A percentile compares a stretch with the other conserved stretches of the same genome.
These are phyloP conservation scores for Termitomyces sp. DNA, from an alignment of 768 basidiomycete genomes.

Conservation along the genomic window DNA sequence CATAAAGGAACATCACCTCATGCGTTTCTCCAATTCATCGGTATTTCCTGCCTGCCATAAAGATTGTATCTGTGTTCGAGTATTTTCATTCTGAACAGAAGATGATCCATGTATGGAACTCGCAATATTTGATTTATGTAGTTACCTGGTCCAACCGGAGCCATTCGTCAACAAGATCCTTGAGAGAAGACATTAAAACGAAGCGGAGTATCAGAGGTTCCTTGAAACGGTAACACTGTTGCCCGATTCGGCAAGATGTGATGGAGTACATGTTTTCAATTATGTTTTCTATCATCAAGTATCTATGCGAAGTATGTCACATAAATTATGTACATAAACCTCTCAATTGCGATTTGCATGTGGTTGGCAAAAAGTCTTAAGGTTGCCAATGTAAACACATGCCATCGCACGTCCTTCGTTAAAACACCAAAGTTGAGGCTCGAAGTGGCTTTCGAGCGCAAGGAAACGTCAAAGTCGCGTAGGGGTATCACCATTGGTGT, in stretches of 20 bases:
- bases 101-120: not conserved
- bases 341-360: not conserved
- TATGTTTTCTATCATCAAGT: conserved; percentile 6
- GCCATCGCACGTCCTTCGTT: not conserved
- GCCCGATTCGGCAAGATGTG: not conserved
- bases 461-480: conserved; percentile 15
- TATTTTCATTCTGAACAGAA: conserved; percentile 39
- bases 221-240: not conserved
- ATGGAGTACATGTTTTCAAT: not conserved
- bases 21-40: conserved; percentile 46
- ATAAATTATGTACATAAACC: conserved; percentile 5
- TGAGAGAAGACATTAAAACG: conserved; percentile 20
- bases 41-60: conserved; percentile 37
- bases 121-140: not conserved
- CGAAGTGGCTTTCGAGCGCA: not conserved
- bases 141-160: conserved; percentile 29
- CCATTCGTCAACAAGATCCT: conserved; percentile 34
- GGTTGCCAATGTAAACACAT: not conserved
- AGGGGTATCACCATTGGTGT: conserved; percentile 20
- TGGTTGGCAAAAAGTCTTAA: not conserved
- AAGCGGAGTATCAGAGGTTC: not conserved
- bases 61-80: conserved; percentile 40
- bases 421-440: not conserved
- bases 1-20: conserved; percentile 34
- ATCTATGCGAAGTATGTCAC: conserved; percentile 11